Percentiles rank a stretch among this genome's conserved stretches.
phyloP scores from a whole-genome alignment of 257 asterid species.

The Solanum appendiculatum region DNA sequence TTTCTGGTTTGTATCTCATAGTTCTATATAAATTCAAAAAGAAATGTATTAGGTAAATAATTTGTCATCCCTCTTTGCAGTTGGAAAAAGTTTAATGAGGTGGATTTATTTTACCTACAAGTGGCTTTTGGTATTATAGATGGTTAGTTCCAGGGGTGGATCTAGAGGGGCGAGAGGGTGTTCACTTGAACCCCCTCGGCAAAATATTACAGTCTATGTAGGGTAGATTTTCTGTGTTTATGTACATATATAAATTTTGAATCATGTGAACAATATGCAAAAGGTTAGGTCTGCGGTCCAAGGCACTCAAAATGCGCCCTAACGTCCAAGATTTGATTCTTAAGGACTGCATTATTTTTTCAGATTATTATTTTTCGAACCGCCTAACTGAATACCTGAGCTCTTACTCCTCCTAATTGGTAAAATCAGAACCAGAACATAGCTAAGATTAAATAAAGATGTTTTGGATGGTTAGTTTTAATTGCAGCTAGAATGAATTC shows the following conservation, averaged over 20 bases:
- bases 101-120: slow-evolving; percentile 34
- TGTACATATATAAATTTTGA: not conserved
- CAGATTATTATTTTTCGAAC: not conserved
- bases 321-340: not conserved
- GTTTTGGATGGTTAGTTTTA: not conserved
- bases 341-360: not conserved
- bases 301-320: not conserved
- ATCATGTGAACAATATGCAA: not conserved
- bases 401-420: not conserved
- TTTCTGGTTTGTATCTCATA: not conserved
- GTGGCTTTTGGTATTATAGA: slow-evolving; percentile 84
- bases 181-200: not conserved
- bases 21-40: slow-evolving; percentile 30
- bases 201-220: not conserved
- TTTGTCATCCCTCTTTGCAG: not conserved
- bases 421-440: not conserved
- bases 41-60: not conserved
- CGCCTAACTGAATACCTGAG: not conserved
- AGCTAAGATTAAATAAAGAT: not conserved
- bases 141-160: slow-evolving; percentile 20
- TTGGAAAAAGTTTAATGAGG: not conserved
- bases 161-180: not conserved
- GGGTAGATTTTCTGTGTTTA: not conserved
- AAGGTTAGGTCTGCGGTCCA: not conserved
- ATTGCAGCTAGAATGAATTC: not conserved